Conservation (phyloP, 2,329 filamentous ascomycete genomes). For the Scortechinia acanthostroma region DNA sequence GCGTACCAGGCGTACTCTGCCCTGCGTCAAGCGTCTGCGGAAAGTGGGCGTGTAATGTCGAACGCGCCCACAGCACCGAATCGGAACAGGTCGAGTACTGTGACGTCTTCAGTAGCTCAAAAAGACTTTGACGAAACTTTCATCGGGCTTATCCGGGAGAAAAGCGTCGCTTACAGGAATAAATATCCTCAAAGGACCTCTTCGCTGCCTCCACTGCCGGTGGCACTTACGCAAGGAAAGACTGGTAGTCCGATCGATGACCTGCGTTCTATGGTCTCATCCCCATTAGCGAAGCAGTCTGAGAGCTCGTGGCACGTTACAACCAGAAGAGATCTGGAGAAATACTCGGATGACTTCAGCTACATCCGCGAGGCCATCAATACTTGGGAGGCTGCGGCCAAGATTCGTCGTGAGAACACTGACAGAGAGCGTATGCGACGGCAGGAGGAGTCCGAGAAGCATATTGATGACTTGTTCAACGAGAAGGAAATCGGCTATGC, state of each 20-base stretch:
- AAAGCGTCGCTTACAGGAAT: slow-evolving; percentile 27
- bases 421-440: slow-evolving; percentile 37
- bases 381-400: slow-evolving; percentile 35
- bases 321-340: slow-evolving; percentile 19
- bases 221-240: slow-evolving; percentile 16
- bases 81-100: slow-evolving; percentile 4
- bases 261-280: slow-evolving; percentile 21
- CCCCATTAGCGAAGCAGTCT: slow-evolving; percentile 18
- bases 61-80: slow-evolving; percentile 14
- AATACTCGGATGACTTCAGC: slow-evolving; percentile 27
- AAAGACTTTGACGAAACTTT: slow-evolving; percentile 31
- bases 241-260: slow-evolving; percentile 16
- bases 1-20: slow-evolving; percentile 36
- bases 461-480: slow-evolving; percentile 44
- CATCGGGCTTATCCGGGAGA: slow-evolving; percentile 33
- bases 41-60: slow-evolving; percentile 30
- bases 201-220: slow-evolving; percentile 16
- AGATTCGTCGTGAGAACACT: slow-evolving; percentile 29
- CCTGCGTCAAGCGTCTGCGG: slow-evolving; percentile 29
- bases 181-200: slow-evolving; percentile 14
- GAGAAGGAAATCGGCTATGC: slow-evolving; percentile 47
- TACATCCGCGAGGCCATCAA: slow-evolving; percentile 29
- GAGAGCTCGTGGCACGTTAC: slow-evolving; percentile 20
- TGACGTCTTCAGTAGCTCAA: slow-evolving; percentile 9
- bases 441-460: slow-evolving; percentile 39